phyloP scores from a whole-genome alignment of 2,329 filamentous ascomycete species.

The Sphaerulina vaccinii region DNA sequence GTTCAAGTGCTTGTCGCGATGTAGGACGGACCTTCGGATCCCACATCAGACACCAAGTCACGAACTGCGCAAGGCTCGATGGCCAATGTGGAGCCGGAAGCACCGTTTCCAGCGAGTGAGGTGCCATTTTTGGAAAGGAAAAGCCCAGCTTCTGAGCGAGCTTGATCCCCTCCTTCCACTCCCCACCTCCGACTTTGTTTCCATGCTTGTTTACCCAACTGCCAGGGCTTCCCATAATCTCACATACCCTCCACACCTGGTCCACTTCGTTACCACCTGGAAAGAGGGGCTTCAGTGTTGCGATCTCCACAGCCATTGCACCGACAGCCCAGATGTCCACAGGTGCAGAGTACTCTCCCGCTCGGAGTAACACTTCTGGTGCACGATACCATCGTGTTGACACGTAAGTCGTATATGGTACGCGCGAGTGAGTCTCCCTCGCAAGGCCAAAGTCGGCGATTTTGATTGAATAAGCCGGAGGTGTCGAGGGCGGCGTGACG shows the following conservation, averaged over 20 bases:
- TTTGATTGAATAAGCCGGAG: conserved; percentile 92
- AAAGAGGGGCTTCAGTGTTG: conserved; percentile 93
- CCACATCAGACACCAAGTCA: conserved; percentile 99
- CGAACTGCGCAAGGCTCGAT: conserved; percentile 79
- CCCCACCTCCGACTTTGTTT: conserved; percentile 82
- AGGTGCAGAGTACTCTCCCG: conserved; percentile 93
- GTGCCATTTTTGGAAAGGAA: conserved; percentile 98
- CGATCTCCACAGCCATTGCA: conserved; percentile 97
- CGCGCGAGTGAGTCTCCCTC: conserved; percentile 93
- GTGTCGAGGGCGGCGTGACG: conserved; percentile 91
- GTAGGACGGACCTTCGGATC: conserved; percentile 90
- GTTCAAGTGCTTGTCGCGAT: conserved; percentile 86
- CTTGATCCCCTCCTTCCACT: conserved; percentile 93
- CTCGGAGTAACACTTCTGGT: conserved; percentile 87
- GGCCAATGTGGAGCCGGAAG: conserved; percentile 91
- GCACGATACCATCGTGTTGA: conserved; percentile 95
- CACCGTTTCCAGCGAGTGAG: conserved; percentile 93
- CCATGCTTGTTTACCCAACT: conserved; percentile 97
- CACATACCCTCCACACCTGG: conserved; percentile 97
- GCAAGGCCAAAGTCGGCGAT: conserved; percentile 97
- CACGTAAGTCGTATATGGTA: conserved; percentile 97
- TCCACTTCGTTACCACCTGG: conserved; percentile 98
- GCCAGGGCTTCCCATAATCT: conserved; percentile 98
- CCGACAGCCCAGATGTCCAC: conserved; percentile 99
- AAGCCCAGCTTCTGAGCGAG: conserved; percentile 95